Base-by-base conservation (phyloP, 164 flowering plant species). In the Warburgia ugandensis region DNA sequence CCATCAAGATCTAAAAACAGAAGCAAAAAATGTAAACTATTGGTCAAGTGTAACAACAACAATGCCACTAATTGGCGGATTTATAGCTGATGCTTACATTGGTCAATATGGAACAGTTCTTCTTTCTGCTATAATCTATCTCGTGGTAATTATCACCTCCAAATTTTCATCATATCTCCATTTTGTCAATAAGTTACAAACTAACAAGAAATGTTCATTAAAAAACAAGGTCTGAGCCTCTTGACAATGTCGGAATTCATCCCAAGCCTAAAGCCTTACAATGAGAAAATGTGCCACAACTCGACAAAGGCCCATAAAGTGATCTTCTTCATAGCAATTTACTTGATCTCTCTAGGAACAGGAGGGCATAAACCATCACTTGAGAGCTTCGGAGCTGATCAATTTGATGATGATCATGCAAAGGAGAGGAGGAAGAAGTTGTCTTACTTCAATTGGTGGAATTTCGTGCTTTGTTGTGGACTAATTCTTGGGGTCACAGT, bases 41-140 rank as follows among this genome's bases (percentile, higher is more conserved):
- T 84, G 92, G 92, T 26, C 73, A 0, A 87, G 92, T 10, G 79
- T 79, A 2, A 88, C 95, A 3, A 80, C 94, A 0, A 28, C 77
- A 63, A 77, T 84, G 88, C 96, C 98, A 8, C 67, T 92, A 0
- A 11, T 86, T 27, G 96, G 98, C 28, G 98, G 86, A 0, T 86
- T 86, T 53, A 13, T 92, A 1, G 98, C 98, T 4, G 98, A 92
- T 61, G 79, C 94, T 27, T 88, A 83, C 62, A 36, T 80, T 6
- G 95, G 96, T 48, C 76, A 91, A 17, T 92, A 75, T 76, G 55
- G 28, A n/a, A 71, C 79, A 2, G 80, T 88, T 29, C 58, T 92
- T 0, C 29, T 52, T 27, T 72, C 96, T 9, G 63, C 86, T n/a
- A 9, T 77, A 46, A 17, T 92, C 33, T 92, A 92, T 60, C 71